Evolutionary conservation across 163 green algal genomes (phyloP).

Genomic region (Volvox carteri): DNA sequence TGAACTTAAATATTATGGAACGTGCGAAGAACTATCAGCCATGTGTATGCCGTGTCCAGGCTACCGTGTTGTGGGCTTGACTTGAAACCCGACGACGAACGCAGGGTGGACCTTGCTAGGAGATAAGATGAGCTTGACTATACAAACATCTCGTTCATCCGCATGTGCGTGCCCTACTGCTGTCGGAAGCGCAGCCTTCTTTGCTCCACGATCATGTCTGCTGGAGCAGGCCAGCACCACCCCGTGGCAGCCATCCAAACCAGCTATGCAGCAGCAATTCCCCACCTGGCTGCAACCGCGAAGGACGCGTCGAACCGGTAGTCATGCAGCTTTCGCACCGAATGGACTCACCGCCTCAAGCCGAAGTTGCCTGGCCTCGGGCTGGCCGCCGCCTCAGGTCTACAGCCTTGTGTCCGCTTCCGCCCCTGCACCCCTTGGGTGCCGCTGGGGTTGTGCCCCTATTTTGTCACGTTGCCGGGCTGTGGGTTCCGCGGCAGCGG

Average conservation of each 20-base stretch:
- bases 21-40: too few species aligned
- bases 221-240: background rate
- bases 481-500: constrained; percentile 8
- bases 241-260: background rate
- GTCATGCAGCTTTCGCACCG: background rate
- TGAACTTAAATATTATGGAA: background rate
- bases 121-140: constrained; percentile 4
- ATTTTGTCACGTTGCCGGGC: background rate
- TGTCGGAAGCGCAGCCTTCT: background rate
- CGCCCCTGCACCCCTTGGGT: background rate
- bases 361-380: background rate
- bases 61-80: too few species aligned
- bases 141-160: background rate
- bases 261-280: background rate
- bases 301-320: background rate
- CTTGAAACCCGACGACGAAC: background rate
- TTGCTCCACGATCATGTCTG: background rate
- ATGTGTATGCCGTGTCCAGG: too few species aligned
- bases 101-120: background rate
- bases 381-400: background rate
- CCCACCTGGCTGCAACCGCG: background rate
- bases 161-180: constrained; percentile 2
- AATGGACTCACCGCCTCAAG: background rate
- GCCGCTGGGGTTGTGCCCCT: background rate
- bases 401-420: too few species aligned